phyloP scores from a whole-genome alignment of 768 basidiomycete species.

The Russula lepida region DNA sequence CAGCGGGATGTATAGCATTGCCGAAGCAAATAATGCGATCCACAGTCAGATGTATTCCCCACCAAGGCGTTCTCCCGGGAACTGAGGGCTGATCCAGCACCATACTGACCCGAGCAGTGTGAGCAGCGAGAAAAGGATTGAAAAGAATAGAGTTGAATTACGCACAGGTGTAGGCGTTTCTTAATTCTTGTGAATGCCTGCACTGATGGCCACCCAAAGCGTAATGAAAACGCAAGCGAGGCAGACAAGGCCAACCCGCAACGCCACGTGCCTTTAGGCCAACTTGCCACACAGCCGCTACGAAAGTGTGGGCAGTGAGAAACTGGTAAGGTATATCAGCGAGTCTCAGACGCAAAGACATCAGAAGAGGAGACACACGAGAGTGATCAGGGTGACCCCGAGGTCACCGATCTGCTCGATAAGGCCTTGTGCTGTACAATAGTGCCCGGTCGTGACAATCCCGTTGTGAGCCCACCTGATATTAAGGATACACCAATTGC shows the following conservation, averaged over 20 bases:
- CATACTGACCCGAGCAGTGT: slow-evolving; percentile 26
- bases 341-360: not conserved
- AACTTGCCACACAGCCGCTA: slow-evolving; percentile 31
- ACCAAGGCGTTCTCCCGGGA: slow-evolving; percentile 28
- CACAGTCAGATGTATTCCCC: slow-evolving; percentile 42
- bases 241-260: slow-evolving; percentile 18
- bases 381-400: slow-evolving; percentile 34
- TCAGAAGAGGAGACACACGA: slow-evolving; percentile 27
- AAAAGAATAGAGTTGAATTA: not conserved
- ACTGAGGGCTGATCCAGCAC: slow-evolving; percentile 37
- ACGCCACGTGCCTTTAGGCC: slow-evolving; percentile 24
- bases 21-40: slow-evolving; percentile 32
- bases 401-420: slow-evolving; percentile 38
- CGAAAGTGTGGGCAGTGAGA: slow-evolving; percentile 36
- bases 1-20: slow-evolving; percentile 30
- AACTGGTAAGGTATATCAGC: slow-evolving; percentile 24
- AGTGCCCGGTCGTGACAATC: slow-evolving; percentile 28
- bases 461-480: slow-evolving; percentile 32
- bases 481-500: slow-evolving; percentile 33
- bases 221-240: slow-evolving; percentile 17
- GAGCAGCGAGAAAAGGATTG: not conserved
- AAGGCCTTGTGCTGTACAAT: slow-evolving; percentile 34
- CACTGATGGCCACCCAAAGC: slow-evolving; percentile 31
- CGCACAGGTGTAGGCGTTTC: slow-evolving; percentile 31
- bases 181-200: slow-evolving; percentile 23